These are phyloP conservation scores for Polytolypa hystricis DNA, from an alignment of 2,329 filamentous ascomycete species.

Conservation along the genomic window DNA sequence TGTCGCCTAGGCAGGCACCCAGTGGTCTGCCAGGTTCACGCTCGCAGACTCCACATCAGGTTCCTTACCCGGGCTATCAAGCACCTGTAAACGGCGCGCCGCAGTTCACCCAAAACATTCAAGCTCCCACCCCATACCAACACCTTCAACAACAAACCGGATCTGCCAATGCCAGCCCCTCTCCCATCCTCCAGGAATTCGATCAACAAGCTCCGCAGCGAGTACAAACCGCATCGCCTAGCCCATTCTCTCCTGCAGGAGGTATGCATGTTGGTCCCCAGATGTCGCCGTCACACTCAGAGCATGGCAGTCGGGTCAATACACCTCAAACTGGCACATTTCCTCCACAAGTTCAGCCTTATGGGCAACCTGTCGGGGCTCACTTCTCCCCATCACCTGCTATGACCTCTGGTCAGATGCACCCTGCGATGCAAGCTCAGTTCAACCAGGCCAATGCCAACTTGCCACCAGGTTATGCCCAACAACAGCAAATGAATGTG, in stretches of 20 bases:
- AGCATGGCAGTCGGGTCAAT: conserved; percentile 53
- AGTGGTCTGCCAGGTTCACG: conserved; percentile 69
- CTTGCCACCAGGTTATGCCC: conserved; percentile 41
- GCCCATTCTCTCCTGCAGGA: conserved; percentile 70
- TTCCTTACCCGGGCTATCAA: conserved; percentile 60
- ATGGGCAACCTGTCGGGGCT: conserved; percentile 27
- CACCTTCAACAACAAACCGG: conserved; percentile 74
- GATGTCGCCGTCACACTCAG: conserved; percentile 64
- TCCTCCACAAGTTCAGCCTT: conserved; percentile 42
- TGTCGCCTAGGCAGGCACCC: conserved; percentile 66
- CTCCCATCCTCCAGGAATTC: conserved; percentile 75
- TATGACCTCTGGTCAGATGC: conserved; percentile 30
- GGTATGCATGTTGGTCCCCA: conserved; percentile 63
- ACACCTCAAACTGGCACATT: conserved; percentile 66
- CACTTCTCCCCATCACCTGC: conserved; percentile 32
- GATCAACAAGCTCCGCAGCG: conserved; percentile 57
- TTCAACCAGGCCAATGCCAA: conserved; percentile 33
- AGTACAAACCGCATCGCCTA: conserved; percentile 84
- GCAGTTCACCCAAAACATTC: conserved; percentile 46
- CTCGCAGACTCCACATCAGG: conserved; percentile 82
- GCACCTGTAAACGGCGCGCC: conserved; percentile 51
- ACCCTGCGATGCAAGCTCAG: conserved; percentile 32
- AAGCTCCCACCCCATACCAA: conserved; percentile 60
- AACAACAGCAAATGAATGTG: conserved; percentile 52
- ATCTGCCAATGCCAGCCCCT: conserved; percentile 77